phyloP scores from a whole-genome alignment of 2,329 filamentous ascomycete species.

The Trichoderma aggressivum region DNA sequence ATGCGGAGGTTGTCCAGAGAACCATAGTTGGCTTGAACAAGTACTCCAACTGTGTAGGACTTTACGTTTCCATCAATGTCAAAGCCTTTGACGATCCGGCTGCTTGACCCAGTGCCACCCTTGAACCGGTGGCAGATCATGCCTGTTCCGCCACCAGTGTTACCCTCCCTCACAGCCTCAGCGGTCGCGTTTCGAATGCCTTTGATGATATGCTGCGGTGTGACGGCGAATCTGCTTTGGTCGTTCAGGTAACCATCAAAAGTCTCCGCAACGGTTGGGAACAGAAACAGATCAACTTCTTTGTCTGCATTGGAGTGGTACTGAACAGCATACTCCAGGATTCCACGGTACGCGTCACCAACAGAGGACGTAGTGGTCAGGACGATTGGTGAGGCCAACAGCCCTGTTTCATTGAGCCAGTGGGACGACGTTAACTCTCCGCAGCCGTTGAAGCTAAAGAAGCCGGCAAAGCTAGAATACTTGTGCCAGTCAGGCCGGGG shows the following conservation, averaged over 20 bases:
- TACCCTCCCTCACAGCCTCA: slow-evolving; percentile 57
- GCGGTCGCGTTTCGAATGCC: slow-evolving; percentile 51
- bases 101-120: slow-evolving; percentile 62
- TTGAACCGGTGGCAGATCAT: slow-evolving; percentile 67
- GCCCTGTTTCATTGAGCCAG: slow-evolving; percentile 60
- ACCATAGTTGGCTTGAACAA: slow-evolving; percentile 67
- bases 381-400: slow-evolving; percentile 56
- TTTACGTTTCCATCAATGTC: slow-evolving; percentile 32
- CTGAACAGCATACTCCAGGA: slow-evolving; percentile 53
- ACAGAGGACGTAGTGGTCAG: slow-evolving; percentile 58
- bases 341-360: slow-evolving; percentile 56
- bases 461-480: slow-evolving; percentile 45
- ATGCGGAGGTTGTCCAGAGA: slow-evolving; percentile 54
- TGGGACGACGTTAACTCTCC: slow-evolving; percentile 61
- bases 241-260: slow-evolving; percentile 62
- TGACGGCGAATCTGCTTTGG: slow-evolving; percentile 52
- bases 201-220: slow-evolving; percentile 49
- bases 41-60: slow-evolving; percentile 56
- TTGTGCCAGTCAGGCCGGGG: slow-evolving; percentile 44
- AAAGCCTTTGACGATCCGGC: slow-evolving; percentile 50
- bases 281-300: slow-evolving; percentile 50
- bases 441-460: slow-evolving; percentile 62
- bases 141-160: slow-evolving; percentile 63
- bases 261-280: slow-evolving; percentile 60
- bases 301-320: slow-evolving; percentile 42